These are phyloP conservation scores for Eudorina sp. DNA, from an alignment of 139 green algal genomes.

Conservation along the genomic window DNA sequence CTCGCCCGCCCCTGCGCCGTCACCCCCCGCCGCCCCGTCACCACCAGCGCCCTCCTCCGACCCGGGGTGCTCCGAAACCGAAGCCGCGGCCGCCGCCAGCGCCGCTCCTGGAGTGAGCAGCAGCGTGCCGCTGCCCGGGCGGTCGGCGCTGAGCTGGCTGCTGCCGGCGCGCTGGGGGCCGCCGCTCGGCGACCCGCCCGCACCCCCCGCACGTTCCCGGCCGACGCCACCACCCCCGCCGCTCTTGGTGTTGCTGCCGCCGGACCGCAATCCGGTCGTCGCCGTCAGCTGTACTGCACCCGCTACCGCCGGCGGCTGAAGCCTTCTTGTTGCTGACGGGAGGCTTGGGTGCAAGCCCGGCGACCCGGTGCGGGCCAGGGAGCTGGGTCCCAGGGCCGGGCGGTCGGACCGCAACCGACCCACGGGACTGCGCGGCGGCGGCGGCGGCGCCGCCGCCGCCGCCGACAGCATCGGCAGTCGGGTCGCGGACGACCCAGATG, in stretches of 20 bases:
- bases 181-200: neutral
- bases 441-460: neutral
- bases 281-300: neutral
- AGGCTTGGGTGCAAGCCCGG: too few relatives aligned
- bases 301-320: neutral
- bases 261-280: neutral
- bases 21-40: neutral
- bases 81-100: constrained; percentile 29
- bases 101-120: constrained; percentile 21
- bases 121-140: neutral
- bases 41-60: neutral
- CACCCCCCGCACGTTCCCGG: neutral
- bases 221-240: neutral
- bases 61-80: constrained; percentile 1
- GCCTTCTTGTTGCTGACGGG: neutral
- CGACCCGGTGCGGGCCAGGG: neutral
- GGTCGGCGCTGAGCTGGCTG: neutral
- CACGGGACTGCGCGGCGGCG: neutral
- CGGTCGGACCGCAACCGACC: neutral
- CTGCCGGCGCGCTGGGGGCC: neutral
- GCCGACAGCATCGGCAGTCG: neutral
- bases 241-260: neutral
- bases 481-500: neutral
- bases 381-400: neutral
- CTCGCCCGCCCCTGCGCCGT: neutral